phyloP scores from a whole-genome alignment of 2,329 filamentous ascomycete genomes.

The Polytolypa hystricis region DNA sequence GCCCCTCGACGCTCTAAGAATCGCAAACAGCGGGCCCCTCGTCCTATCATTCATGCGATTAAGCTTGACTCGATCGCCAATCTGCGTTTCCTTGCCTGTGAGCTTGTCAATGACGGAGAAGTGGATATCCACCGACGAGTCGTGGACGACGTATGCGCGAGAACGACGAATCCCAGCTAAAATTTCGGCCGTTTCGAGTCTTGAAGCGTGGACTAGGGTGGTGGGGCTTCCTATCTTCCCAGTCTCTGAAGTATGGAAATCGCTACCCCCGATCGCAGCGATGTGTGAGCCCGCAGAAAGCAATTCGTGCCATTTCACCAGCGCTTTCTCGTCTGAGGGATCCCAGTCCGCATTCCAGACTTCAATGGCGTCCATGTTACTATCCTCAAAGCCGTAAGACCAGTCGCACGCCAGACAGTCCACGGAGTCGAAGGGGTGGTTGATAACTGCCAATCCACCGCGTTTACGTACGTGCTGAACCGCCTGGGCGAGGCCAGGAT shows the following conservation, averaged over 20 bases:
- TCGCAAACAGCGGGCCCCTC: no score
- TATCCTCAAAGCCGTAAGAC: slow-evolving; percentile 13
- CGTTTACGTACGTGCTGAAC: slow-evolving; percentile 9
- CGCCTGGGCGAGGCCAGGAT: slow-evolving; percentile 8
- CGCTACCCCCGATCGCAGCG: slow-evolving; percentile 14
- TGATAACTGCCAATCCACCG: slow-evolving; percentile 12
- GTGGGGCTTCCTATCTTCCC: slow-evolving; percentile 14
- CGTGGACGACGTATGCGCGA: slow-evolving; percentile 13
- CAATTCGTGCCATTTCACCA: slow-evolving; percentile 14
- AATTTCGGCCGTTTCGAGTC: slow-evolving; percentile 12
- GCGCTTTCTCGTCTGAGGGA: slow-evolving; percentile 9
- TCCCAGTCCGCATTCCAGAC: slow-evolving; percentile 14
- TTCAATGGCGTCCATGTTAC: slow-evolving; percentile 15
- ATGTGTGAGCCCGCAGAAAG: slow-evolving; percentile 11
- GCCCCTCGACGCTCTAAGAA: no score
- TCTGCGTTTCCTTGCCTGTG: not conserved
- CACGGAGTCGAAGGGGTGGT: slow-evolving; percentile 12
- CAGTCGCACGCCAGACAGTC: slow-evolving; percentile 14
- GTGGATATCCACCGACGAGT: slow-evolving; percentile 11
- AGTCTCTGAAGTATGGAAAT: slow-evolving; percentile 12
- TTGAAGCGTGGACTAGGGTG: slow-evolving; percentile 11
- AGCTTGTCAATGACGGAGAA: slow-evolving; percentile 8
- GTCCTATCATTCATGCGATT: no score
- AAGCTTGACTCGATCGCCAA: slow-evolving; percentile 6
- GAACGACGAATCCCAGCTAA: slow-evolving; percentile 11